These are phyloP conservation scores for Phytophthora capsici DNA, from an alignment of 352 stramenopile species.

Conservation along the genomic window DNA sequence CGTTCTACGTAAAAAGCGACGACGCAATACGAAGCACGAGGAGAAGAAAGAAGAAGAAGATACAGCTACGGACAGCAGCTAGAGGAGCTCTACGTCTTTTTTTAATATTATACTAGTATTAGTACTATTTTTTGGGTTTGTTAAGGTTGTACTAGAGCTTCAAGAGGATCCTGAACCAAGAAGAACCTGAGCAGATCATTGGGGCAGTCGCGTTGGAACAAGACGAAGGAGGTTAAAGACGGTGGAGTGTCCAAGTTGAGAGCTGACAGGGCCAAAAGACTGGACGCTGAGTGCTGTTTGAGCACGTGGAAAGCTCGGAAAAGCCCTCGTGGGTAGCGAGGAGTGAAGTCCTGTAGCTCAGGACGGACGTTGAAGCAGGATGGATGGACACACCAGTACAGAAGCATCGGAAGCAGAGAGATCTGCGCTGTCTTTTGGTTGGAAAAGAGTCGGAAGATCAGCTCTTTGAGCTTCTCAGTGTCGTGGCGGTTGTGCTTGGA, in stretches of 20 bases:
- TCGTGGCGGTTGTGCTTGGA: conserved; percentile 33
- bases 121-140: neutral
- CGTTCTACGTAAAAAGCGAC: conserved; percentile 55
- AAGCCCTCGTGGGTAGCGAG: conserved; percentile 47
- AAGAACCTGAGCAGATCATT: conserved; percentile 39
- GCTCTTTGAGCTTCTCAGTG: conserved; percentile 23
- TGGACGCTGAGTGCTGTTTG: conserved; percentile 11
- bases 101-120: conserved; percentile 18
- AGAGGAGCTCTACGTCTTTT: neutral
- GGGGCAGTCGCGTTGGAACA: conserved; percentile 42
- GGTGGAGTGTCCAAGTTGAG: neutral
- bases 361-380: conserved; percentile 33
- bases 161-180: conserved; percentile 50
- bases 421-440: conserved; percentile 1
- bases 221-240: conserved; percentile 34
- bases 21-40: conserved; percentile 13
- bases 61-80: conserved; percentile 4
- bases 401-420: conserved; percentile 41
- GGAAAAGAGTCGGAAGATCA: conserved; percentile 52
- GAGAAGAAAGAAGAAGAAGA: neutral
- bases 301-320: conserved; percentile 43
- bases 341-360: conserved; percentile 45
- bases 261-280: conserved; percentile 25
- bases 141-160: conserved; percentile 36
- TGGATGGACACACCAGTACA: conserved; percentile 47